phyloP scores from a whole-genome alignment of 1,139 yeast species.

The Taphrina deformans region DNA sequence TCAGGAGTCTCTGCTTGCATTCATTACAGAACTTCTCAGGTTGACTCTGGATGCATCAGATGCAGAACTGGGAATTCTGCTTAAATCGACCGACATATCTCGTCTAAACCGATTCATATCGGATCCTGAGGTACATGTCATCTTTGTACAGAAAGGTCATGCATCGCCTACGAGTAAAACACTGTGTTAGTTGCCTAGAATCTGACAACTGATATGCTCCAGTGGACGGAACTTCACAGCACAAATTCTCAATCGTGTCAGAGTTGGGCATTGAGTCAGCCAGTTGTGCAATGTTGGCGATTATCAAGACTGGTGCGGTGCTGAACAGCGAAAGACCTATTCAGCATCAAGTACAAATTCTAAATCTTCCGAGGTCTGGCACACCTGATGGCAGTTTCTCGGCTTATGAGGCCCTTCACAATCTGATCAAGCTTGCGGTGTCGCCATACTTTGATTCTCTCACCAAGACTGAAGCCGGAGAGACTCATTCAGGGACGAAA shows the following conservation, averaged over 20 bases:
- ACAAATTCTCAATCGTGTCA: background rate
- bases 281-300: constrained; percentile 30
- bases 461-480: constrained; percentile 35
- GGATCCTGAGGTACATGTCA: constrained; percentile 9
- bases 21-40: background rate
- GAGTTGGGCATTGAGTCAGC: constrained; percentile 15
- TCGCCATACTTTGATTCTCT: constrained; percentile 56
- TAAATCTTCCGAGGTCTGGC: constrained; percentile 27
- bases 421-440: constrained; percentile 58
- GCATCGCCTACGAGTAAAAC: background rate
- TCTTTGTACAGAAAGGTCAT: constrained; percentile 14
- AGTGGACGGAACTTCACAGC: background rate
- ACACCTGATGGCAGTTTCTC: constrained; percentile 35
- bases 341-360: constrained; percentile 32
- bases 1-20: background rate
- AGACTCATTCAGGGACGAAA: background rate
- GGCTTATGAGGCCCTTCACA: constrained; percentile 59
- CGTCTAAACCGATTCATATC: constrained; percentile 4
- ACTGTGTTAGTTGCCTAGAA: background rate
- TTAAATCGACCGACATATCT: background rate
- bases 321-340: constrained; percentile 11
- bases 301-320: constrained; percentile 21
- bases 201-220: background rate
- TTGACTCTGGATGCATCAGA: constrained; percentile 15
- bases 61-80: background rate